Percentiles rank a stretch among this genome's conserved stretches.
These are phyloP conservation scores for Podila epigama DNA, from an alignment of 192 early-diverging fungal species.

Conservation along the genomic window DNA sequence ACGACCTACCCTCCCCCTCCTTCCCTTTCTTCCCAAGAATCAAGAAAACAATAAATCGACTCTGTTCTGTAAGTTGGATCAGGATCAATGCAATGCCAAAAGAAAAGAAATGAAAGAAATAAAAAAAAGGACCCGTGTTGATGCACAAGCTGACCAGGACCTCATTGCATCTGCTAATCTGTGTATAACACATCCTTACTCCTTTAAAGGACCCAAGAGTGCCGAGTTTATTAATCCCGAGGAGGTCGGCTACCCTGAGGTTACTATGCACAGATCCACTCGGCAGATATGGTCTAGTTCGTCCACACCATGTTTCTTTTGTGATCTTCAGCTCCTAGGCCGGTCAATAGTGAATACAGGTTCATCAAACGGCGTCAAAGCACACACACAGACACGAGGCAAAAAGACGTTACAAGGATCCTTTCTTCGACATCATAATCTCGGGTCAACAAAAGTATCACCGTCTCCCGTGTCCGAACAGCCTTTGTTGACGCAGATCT, in stretches of 20 bases:
- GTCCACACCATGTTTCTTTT: constrained; percentile 33
- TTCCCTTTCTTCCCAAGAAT: background rate
- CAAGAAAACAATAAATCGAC: background rate
- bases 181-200: background rate
- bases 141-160: no score
- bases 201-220: background rate
- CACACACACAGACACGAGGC: background rate
- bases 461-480: no score
- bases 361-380: background rate
- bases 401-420: background rate
- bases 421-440: background rate
- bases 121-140: no score
- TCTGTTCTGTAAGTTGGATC: constrained; percentile 1
- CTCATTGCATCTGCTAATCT: background rate
- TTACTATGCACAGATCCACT: constrained; percentile 42
- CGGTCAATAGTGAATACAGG: background rate
- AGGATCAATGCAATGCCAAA: background rate
- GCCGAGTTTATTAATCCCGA: background rate
- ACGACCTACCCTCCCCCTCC: no score
- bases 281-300: constrained; percentile 44
- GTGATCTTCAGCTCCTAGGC: constrained; percentile 29
- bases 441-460: background rate
- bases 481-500: background rate
- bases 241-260: background rate
- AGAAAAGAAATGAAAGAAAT: no score